Conservation (phyloP, 108 stramenopile genomes). For the Nitzschia putrida region DNA sequence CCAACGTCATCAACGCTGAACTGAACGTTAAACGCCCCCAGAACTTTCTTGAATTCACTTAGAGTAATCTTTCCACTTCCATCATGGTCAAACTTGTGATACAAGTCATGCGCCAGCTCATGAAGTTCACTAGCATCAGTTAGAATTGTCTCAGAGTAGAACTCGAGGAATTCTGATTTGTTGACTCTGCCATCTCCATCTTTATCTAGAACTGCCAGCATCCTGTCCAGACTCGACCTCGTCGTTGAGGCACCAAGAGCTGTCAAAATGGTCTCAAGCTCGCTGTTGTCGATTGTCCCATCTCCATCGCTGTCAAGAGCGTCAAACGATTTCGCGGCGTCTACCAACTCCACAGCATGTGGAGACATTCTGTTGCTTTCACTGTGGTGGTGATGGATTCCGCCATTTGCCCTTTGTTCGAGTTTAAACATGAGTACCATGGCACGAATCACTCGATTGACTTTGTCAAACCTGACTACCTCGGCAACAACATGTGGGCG, state of each 20-base stretch:
- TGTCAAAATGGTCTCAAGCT: constrained; percentile 38
- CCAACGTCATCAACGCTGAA: constrained; percentile 44
- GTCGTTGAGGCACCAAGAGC: constrained; percentile 28
- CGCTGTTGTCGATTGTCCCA: constrained; percentile 35
- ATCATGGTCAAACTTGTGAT: constrained; percentile 50
- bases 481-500: constrained; percentile 34
- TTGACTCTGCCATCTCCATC: constrained; percentile 41
- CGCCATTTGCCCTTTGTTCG: constrained; percentile 11
- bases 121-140: constrained; percentile 10
- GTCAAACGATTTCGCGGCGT: constrained; percentile 44
- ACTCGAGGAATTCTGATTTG: constrained; percentile 43
- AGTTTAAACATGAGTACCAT: constrained; percentile 46
- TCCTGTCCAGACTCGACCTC: constrained; percentile 5
- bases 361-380: too few species aligned
- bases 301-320: constrained; percentile 40
- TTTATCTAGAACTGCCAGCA: constrained; percentile 44
- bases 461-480: constrained; percentile 54
- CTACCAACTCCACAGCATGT: constrained; percentile 7
- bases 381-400: too few species aligned
- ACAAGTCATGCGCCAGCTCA: constrained; percentile 44
- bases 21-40: constrained; percentile 43
- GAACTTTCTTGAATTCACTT: constrained; percentile 45
- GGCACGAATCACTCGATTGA: constrained; percentile 39
- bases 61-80: constrained; percentile 42
- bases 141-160: constrained; percentile 15